Evolutionary conservation across 306 rosid genomes (phyloP).

Genomic region (Malus sieversii): DNA sequence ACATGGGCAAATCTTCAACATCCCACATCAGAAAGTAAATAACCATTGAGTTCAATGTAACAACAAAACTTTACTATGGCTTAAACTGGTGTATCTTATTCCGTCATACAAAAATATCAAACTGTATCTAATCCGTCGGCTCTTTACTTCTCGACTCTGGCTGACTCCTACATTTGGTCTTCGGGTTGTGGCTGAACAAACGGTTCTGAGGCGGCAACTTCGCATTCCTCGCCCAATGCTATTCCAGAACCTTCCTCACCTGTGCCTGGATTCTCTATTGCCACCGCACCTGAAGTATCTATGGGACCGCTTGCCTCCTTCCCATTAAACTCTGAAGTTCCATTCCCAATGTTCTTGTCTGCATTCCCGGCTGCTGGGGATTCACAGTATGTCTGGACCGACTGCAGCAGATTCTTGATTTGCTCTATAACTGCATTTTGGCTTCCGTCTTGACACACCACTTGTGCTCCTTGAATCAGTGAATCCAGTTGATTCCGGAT

Average conservation of each 20-base stretch:
- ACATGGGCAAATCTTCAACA: background rate
- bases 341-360: background rate
- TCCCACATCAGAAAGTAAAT: background rate
- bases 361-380: background rate
- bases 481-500: conserved; percentile 11
- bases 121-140: background rate
- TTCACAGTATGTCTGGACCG: background rate
- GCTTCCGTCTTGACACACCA: conserved; percentile 2
- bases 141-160: background rate
- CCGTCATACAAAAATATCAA: background rate
- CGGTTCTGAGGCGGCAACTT: background rate
- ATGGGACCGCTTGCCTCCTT: background rate
- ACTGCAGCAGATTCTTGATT: conserved; percentile 7
- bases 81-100: background rate
- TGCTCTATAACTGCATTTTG: conserved; percentile 1
- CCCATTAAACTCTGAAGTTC: background rate
- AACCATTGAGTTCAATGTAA: background rate
- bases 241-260: conserved; percentile 7
- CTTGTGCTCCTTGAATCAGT: conserved; percentile 2
- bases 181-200: background rate
- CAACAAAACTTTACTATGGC: background rate
- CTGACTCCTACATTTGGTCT: background rate
- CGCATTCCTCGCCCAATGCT: background rate
- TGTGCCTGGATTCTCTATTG: conserved; percentile 7
- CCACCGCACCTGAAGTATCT: background rate